Conservation (phyloP, 768 basidiomycete genomes). For the Leccinum imitatum region DNA sequence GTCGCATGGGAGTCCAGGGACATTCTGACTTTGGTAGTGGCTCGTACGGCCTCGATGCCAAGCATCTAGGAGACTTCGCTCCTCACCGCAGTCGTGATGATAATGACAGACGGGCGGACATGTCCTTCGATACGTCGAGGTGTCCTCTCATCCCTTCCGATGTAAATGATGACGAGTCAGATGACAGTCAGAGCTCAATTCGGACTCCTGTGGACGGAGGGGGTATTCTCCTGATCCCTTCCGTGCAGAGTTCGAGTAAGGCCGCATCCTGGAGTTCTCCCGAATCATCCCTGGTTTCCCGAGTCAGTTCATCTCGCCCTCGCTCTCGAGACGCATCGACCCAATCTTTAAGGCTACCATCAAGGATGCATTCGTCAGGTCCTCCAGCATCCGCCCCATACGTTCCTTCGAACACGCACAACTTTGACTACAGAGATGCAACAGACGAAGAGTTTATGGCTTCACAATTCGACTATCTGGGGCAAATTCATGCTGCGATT, state of each 20-base stretch:
- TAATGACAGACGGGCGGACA: conserved; percentile 9
- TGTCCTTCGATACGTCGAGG: conserved; percentile 20
- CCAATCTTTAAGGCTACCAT: conserved; percentile 1
- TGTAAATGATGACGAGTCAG: conserved; percentile 31
- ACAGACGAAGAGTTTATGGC: conserved; percentile 17
- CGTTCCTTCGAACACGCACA: conserved; percentile 8
- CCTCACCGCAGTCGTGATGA: conserved; percentile 9
- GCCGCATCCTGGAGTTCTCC: not conserved
- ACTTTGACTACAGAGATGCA: conserved; percentile 1
- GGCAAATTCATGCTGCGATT: conserved; percentile 42
- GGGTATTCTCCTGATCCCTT: conserved; percentile 9
- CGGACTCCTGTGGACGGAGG: conserved; percentile 30
- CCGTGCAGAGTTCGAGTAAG: not conserved
- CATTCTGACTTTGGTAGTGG: not conserved
- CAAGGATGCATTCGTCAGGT: not conserved
- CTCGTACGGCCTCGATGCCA: conserved; percentile 4
- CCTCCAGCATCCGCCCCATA: conserved; percentile 1
- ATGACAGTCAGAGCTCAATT: conserved; percentile 25
- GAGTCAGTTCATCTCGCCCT: conserved; percentile 27
- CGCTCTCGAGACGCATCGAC: conserved; percentile 22
- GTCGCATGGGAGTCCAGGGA: not conserved
- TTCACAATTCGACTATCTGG: conserved; percentile 25
- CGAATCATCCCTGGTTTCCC: conserved; percentile 16
- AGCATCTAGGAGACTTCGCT: conserved; percentile 11
- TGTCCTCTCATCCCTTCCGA: conserved; percentile 25